Evolutionary conservation across 257 asterid genomes (phyloP), one percentile per base, ranked within the genome.

Genomic region (Nemophila menziesii): DNA sequence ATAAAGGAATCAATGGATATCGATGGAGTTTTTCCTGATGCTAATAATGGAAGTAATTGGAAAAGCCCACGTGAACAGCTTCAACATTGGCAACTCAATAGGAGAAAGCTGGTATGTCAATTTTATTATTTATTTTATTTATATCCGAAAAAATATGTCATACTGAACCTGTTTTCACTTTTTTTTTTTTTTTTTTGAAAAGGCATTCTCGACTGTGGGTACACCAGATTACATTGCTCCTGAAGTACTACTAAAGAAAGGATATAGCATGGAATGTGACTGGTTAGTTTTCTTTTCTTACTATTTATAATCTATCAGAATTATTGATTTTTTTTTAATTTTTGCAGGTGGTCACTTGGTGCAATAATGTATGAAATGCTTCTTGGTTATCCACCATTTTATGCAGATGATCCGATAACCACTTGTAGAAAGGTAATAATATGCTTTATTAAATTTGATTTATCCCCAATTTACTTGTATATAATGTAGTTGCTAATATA

Each of bases 171-270:
- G 39, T 65, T 41, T n/a, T 17, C 18, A 40, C 18, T 44, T 26
- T 26, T 63, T 63, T 44, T 26, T 26, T 63, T 63, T 49, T 39
- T 70, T 22, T 59, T 51, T 63, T 48, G 23, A 51, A 63, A n/a
- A 89, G 98, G 98, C 98, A 58, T 89, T 89, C 79, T 89, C 98
- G 34, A 89, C 96, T 19, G 96, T 89, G 52, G 96, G 98, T 39
- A 84, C 98, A 2, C 98, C 98, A 16, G 98, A 89, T 74, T 89
- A 89, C 60, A 89, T 89, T 68, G 98, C 98, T 51, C 98, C 98
- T 9, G 98, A 89, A 70, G 94, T 89, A 50, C 74, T 89, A 54
- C 48, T 84, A 84, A 89, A 89, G 84, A 84, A 78, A 70, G 96
- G 98, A 60, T 89, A 89, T 57, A 93, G 96, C 62, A 69, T 89